phyloP scores from a whole-genome alignment of 306 rosid genomes.

The Sindora glabra region DNA sequence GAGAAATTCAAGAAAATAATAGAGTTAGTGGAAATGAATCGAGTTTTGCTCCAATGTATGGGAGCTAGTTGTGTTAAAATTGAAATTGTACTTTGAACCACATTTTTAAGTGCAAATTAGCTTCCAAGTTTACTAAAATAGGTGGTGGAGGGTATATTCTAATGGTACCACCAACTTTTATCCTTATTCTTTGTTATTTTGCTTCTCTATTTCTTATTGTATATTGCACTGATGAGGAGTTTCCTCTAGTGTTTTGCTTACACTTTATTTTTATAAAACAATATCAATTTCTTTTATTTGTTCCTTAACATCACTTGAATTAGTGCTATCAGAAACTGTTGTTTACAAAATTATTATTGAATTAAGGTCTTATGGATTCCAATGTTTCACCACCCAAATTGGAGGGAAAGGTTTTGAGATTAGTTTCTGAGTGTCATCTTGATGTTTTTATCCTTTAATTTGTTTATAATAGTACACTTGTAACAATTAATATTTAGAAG shows the following conservation, averaged over 20 bases:
- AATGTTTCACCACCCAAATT: slow-evolving; percentile 65
- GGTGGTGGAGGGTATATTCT: slow-evolving; percentile 99
- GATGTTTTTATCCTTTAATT: too few species aligned
- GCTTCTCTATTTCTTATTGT: too few species aligned
- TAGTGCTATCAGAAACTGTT: slow-evolving; percentile 73
- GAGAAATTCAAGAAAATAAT: slow-evolving; percentile 67
- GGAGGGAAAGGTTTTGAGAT: slow-evolving; percentile 80
- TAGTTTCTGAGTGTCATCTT: slow-evolving; percentile 44
- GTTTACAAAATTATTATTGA: slow-evolving; percentile 67
- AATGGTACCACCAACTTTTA: slow-evolving; percentile 80
- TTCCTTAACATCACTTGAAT: slow-evolving; percentile 45
- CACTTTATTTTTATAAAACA: too few species aligned
- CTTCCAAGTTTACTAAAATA: slow-evolving; percentile 91
- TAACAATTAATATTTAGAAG: too few species aligned
- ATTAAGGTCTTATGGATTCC: slow-evolving; percentile 77
- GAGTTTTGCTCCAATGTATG: slow-evolving; percentile 91
- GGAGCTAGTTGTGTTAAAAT: slow-evolving; percentile 83
- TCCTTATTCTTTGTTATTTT: slow-evolving; percentile 37
- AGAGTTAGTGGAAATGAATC: slow-evolving; percentile 94
- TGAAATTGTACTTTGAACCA: slow-evolving; percentile 82
- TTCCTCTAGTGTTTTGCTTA: too few species aligned
- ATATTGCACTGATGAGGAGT: too few species aligned
- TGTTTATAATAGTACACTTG: too few species aligned
- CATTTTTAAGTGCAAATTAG: slow-evolving; percentile 69
- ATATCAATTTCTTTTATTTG: not conserved